These are phyloP conservation scores for Rhododendron williamsianum DNA, from an alignment of 148 eudicot genomes.

Conservation along the genomic window DNA sequence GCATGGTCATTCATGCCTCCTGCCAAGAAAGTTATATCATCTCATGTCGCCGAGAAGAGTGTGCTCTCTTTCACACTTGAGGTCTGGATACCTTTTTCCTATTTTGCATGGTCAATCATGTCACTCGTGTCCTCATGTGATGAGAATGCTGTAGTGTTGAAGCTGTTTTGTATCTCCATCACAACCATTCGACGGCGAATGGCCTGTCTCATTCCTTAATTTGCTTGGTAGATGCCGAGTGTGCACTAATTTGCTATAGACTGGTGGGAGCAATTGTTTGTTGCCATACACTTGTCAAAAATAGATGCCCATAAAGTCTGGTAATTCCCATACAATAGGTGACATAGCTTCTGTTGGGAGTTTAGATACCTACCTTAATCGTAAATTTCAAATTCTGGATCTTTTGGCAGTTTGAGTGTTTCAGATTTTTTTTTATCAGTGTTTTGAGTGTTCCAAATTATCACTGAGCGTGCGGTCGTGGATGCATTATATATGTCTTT, in stretches of 20 bases:
- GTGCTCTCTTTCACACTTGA: constrained; percentile 71
- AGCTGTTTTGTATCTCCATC: not conserved
- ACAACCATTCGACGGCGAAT: not conserved
- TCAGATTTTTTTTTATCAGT: not conserved
- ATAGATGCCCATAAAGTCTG: not conserved
- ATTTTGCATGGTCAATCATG: constrained; percentile 7
- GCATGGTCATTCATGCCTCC: constrained; percentile 87
- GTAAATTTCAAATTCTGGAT: not conserved
- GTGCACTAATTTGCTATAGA: constrained; percentile 3
- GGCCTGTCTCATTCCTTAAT: not conserved
- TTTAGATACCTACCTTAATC: not conserved
- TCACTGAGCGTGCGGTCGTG: not conserved
- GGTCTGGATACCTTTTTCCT: constrained; percentile 35
- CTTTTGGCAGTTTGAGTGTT: not conserved
- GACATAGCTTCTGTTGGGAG: not conserved
- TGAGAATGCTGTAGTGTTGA: not conserved
- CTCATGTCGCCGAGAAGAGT: constrained; percentile 32
- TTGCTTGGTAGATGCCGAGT: not conserved
- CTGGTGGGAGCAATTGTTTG: not conserved
- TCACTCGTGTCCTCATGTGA: not conserved
- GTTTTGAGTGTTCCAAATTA: not conserved
- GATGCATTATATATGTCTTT: not conserved
- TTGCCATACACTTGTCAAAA: not conserved
- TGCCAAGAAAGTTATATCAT: constrained; percentile 37
- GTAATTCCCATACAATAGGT: not conserved